Conservation (phyloP, 148 eudicot genomes). For the Cornus suecica region DNA sequence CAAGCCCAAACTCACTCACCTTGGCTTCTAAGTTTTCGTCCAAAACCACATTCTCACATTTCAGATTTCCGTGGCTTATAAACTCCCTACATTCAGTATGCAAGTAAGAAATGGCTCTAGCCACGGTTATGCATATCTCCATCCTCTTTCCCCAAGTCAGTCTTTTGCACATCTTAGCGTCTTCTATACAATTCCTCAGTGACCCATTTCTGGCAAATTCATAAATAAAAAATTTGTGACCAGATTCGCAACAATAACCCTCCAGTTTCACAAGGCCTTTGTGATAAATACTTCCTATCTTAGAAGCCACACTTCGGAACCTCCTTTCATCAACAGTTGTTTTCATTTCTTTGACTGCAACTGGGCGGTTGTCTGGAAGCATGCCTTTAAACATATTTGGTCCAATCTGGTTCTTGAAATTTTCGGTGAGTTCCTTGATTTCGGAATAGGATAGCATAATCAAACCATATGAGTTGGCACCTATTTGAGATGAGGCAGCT, state of each 20-base stretch:
- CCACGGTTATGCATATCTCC: conserved; percentile 40
- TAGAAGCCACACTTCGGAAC: conserved; percentile 34
- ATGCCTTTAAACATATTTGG: conserved; percentile 40
- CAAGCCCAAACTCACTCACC: conserved; percentile 51
- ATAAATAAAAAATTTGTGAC: conserved; percentile 42
- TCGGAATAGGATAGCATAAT: conserved; percentile 42
- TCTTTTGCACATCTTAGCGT: conserved; percentile 39
- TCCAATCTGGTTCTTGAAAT: conserved; percentile 48
- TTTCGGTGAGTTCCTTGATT: conserved; percentile 45
- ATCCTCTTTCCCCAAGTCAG: conserved; percentile 56
- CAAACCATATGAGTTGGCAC: conserved; percentile 33
- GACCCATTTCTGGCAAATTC: conserved; percentile 52
- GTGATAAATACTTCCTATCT: conserved; percentile 52
- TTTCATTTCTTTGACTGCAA: conserved; percentile 35
- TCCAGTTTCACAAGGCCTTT: conserved; percentile 48
- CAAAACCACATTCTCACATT: conserved; percentile 43
- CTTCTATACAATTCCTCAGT: conserved; percentile 36
- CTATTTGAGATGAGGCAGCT: conserved; percentile 26
- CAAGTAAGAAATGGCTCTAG: conserved; percentile 54
- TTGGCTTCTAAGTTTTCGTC: conserved; percentile 51
- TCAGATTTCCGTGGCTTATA: conserved; percentile 52
- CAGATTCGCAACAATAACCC: conserved; percentile 58
- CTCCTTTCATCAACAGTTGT: conserved; percentile 33
- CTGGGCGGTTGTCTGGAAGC: conserved; percentile 31
- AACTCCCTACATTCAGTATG: conserved; percentile 65